Conservation (phyloP, 176 grass and related monocot species). For the Aegilops longissima region DNA sequence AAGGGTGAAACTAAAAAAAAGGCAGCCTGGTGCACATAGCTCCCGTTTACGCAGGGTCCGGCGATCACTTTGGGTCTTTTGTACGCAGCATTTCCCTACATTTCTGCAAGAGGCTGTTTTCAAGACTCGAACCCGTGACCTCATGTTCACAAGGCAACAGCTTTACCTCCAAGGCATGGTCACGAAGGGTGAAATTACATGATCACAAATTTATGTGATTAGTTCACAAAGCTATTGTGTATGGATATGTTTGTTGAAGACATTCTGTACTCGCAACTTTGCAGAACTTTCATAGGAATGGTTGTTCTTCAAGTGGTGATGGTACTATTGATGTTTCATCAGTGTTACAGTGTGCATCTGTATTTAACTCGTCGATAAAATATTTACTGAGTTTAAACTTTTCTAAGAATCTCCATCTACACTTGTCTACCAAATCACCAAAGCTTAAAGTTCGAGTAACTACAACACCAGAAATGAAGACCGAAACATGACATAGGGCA, state of each 20-base stretch:
- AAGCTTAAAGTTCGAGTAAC: not conserved
- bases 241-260: not conserved
- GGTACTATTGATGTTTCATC: conserved; percentile 5
- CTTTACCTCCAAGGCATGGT: too few relatives aligned
- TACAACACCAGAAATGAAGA: not conserved
- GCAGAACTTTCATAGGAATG: not conserved
- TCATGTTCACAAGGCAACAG: too few relatives aligned
- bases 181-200: not conserved
- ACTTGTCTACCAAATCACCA: not conserved
- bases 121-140: too few relatives aligned
- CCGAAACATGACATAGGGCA: conserved; percentile 1
- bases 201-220: conserved; percentile 6
- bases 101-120: too few relatives aligned
- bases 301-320: not conserved
- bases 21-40: too few relatives aligned
- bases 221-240: not conserved
- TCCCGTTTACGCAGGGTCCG: too few relatives aligned
- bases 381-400: not conserved
- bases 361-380: not conserved
- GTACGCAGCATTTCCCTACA: too few relatives aligned
- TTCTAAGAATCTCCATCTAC: conserved; percentile 9
- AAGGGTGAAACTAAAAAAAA: not conserved
- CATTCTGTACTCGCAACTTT: not conserved
- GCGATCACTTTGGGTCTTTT: too few relatives aligned
- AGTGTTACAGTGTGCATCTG: not conserved